phyloP scores from a whole-genome alignment of 768 basidiomycete species.

The Phylloporus scabripes region DNA sequence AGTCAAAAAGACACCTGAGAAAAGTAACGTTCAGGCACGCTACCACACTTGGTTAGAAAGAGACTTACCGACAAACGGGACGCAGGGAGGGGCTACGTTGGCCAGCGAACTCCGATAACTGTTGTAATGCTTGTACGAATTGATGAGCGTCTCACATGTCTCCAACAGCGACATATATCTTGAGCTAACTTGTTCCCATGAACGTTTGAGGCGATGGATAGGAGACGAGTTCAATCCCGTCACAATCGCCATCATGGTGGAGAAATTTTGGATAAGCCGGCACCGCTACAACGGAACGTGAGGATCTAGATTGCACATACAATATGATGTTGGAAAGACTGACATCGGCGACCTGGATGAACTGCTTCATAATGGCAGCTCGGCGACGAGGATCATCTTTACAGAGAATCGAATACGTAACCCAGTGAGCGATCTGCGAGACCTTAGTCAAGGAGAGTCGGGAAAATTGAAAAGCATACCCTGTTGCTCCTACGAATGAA shows the following conservation, averaged over 20 bases:
- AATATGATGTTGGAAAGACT: slow-evolving; percentile 16
- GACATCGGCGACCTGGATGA: slow-evolving; percentile 61
- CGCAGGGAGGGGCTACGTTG: slow-evolving; percentile 55
- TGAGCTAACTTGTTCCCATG: slow-evolving; percentile 53
- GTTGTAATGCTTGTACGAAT: slow-evolving; percentile 64
- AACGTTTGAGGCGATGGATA: slow-evolving; percentile 58
- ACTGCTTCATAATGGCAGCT: slow-evolving; percentile 58
- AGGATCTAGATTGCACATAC: neutral
- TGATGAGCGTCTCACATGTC: slow-evolving; percentile 52
- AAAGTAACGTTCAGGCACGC: slow-evolving; percentile 2
- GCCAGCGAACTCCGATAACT: slow-evolving; percentile 53
- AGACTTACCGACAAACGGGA: slow-evolving; percentile 61
- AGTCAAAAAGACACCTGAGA: slow-evolving; percentile 53
- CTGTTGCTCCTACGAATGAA: slow-evolving; percentile 57
- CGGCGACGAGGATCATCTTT: slow-evolving; percentile 56
- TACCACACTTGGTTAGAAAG: neutral
- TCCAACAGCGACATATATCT: slow-evolving; percentile 46
- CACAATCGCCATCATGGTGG: slow-evolving; percentile 61
- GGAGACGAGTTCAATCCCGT: slow-evolving; percentile 65
- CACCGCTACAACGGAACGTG: slow-evolving; percentile 42
- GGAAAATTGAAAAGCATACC: slow-evolving; percentile 22
- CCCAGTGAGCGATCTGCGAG: slow-evolving; percentile 54
- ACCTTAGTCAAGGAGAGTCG: neutral
- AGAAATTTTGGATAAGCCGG: slow-evolving; percentile 59
- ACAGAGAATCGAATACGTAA: slow-evolving; percentile 49